Conservation (phyloP, 164 flowering plant genomes). For the Vitis rotundifolia region DNA sequence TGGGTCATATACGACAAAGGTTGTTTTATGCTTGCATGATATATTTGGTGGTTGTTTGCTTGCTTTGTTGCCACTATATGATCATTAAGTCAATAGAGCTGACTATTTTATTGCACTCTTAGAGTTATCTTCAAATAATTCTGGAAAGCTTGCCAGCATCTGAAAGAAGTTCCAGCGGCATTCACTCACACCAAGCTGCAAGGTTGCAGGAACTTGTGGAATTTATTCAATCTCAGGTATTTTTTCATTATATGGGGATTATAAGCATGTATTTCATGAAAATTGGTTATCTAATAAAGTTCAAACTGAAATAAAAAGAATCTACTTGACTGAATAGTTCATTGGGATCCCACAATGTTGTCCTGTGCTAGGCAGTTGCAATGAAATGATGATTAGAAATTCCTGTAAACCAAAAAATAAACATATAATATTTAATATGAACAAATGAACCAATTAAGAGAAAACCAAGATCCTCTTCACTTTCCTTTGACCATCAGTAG, state of each 20-base stretch:
- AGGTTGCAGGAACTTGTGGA: constrained; percentile 92
- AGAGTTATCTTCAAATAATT: constrained; percentile 94
- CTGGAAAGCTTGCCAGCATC: constrained; percentile 72
- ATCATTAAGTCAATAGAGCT: not conserved
- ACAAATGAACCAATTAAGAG: no score
- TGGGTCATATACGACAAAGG: constrained; percentile 99
- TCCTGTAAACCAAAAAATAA: no score
- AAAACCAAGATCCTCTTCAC: no score
- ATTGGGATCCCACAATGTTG: not conserved
- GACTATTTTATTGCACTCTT: constrained; percentile 7
- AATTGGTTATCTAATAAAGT: not conserved
- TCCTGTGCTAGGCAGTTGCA: not conserved
- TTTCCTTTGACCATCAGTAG: no score
- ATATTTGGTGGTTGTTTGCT: not conserved
- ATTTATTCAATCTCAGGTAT: constrained; percentile 88
- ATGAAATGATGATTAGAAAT: not conserved
- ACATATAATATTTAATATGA: no score
- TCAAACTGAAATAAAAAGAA: not conserved
- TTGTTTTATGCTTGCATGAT: constrained; percentile 16
- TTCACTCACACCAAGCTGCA: constrained; percentile 80
- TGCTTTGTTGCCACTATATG: not conserved
- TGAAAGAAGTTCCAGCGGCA: constrained; percentile 68
- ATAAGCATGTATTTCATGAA: not conserved
- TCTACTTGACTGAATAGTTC: not conserved
- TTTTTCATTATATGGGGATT: not conserved